Conservation (phyloP, 495 filamentous ascomycete genomes). For the Podospora conica region DNA sequence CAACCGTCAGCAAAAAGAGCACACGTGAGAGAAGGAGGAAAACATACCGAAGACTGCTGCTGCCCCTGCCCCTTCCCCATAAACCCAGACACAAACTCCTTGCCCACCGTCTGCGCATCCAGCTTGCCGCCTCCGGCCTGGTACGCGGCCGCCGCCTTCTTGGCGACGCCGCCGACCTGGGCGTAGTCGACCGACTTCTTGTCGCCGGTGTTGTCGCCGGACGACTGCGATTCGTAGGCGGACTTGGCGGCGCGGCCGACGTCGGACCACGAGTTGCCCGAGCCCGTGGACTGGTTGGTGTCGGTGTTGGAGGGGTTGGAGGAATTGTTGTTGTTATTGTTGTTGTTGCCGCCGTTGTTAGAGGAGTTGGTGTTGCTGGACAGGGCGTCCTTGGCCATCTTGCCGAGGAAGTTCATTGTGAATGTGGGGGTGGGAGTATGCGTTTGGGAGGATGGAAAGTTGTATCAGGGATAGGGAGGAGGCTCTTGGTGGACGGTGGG, state of each 20-base stretch:
- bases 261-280: slow-evolving; percentile 4
- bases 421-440: neutral
- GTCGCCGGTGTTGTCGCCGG: slow-evolving; percentile 4
- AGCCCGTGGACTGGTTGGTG: neutral
- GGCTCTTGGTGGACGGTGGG: neutral
- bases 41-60: neutral
- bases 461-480: neutral
- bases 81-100: slow-evolving; percentile 8
- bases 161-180: slow-evolving; percentile 13
- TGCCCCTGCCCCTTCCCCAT: neutral
- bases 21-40: neutral
- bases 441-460: neutral
- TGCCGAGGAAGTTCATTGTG: slow-evolving; percentile 14
- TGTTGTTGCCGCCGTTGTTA: slow-evolving; percentile 1
- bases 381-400: slow-evolving; percentile 6
- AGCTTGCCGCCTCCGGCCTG: slow-evolving; percentile 8
- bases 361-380: neutral
- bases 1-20: neutral
- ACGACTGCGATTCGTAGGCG: slow-evolving; percentile 1
- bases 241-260: slow-evolving; percentile 13
- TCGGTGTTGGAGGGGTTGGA: slow-evolving; percentile 3
- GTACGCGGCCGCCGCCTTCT: slow-evolving; percentile 16
- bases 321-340: slow-evolving; percentile 5
- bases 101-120: slow-evolving; percentile 10
- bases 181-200: slow-evolving; percentile 10